phyloP scores from a whole-genome alignment of 331 rosid genomes.

The Acacia pycnantha region DNA sequence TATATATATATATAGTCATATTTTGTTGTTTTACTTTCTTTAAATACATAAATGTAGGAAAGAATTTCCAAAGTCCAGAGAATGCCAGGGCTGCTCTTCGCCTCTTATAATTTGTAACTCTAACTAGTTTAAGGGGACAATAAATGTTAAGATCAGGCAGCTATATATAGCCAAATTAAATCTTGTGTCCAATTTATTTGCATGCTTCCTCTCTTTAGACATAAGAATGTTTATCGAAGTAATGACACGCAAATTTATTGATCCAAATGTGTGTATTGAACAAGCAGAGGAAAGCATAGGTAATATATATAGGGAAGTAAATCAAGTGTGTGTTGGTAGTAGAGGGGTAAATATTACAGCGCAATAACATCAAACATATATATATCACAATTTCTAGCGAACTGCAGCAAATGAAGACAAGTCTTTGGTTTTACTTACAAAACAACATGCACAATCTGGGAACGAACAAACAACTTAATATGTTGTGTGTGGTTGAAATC shows the following conservation, averaged over 20 bases:
- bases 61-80: no score
- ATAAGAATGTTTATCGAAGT: not conserved
- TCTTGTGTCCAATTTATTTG: no score
- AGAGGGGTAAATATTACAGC: not conserved
- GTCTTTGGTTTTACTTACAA: conserved; percentile 2
- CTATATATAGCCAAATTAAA: no score
- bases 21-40: no score
- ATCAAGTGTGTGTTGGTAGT: no score
- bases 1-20: no score
- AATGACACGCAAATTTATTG: not conserved
- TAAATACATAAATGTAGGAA: no score
- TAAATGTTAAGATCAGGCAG: no score
- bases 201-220: no score
- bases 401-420: not conserved
- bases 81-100: no score
- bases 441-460: not conserved
- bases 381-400: not conserved
- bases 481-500: not conserved
- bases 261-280: not conserved
- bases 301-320: not conserved
- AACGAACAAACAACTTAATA: not conserved
- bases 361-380: not conserved
- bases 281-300: not conserved
- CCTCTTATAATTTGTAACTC: no score
- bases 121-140: no score